These are phyloP conservation scores for Ciborinia camelliae DNA, from an alignment of 2,329 filamentous ascomycete genomes.

Conservation along the genomic window DNA sequence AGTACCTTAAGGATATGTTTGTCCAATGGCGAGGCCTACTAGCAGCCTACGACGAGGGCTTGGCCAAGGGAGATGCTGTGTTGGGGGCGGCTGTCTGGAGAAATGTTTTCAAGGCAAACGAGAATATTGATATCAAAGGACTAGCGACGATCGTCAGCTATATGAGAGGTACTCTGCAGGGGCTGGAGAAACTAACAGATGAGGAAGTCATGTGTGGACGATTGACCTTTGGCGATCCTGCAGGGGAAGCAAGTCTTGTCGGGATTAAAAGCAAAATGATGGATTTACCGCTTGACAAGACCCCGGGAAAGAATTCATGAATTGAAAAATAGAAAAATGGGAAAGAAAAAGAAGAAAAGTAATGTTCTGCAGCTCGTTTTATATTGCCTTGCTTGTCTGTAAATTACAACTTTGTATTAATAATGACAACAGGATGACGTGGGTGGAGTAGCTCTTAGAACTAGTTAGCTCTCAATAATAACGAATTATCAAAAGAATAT, in stretches of 20 bases:
- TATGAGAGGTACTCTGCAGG: slow-evolving; percentile 54
- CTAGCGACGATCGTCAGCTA: slow-evolving; percentile 62
- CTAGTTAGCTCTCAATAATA: neutral
- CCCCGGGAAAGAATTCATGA: slow-evolving; percentile 34
- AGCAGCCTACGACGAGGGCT: slow-evolving; percentile 78
- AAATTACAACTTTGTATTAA: neutral
- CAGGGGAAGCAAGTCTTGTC: slow-evolving; percentile 40
- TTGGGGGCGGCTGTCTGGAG: slow-evolving; percentile 85
- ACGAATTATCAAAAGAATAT: neutral
- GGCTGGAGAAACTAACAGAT: slow-evolving; percentile 52
- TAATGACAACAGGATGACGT: neutral
- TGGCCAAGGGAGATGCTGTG: slow-evolving; percentile 72
- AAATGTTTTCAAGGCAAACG: slow-evolving; percentile 78
- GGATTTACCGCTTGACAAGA: slow-evolving; percentile 37
- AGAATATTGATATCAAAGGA: slow-evolving; percentile 58
- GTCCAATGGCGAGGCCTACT: slow-evolving; percentile 87
- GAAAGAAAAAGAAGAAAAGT: neutral
- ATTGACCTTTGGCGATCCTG: slow-evolving; percentile 50
- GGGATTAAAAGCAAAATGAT: slow-evolving; percentile 41
- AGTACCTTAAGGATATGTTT: slow-evolving; percentile 82
- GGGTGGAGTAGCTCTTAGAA: neutral
- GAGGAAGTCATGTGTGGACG: slow-evolving; percentile 46
- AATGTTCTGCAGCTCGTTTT: neutral
- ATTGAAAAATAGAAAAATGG: slow-evolving; percentile 21
- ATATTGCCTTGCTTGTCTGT: no score